Evolutionary conservation across 2,329 filamentous ascomycete species (phyloP).

Genomic region (Epichloe uncinata): DNA sequence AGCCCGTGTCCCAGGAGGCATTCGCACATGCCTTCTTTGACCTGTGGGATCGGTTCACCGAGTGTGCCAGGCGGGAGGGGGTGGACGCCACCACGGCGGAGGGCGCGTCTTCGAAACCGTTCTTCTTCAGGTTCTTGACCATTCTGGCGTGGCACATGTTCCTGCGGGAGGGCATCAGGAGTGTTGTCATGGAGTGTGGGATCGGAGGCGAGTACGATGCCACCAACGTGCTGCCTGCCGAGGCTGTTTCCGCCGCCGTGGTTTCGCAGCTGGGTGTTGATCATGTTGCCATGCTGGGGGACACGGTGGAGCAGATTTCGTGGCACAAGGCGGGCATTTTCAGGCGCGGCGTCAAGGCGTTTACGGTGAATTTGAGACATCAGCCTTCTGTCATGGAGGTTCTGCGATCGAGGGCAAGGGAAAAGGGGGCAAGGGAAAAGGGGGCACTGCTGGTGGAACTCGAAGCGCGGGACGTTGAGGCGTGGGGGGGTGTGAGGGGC

Average conservation of each 20-base stretch:
- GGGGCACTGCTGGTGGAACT: constrained; percentile 30
- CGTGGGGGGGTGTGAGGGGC: constrained; percentile 30
- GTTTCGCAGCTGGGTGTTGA: constrained; percentile 78
- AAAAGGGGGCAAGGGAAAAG: constrained; percentile 44
- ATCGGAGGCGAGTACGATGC: constrained; percentile 90
- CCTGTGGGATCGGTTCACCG: constrained; percentile 54
- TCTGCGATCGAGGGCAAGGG: constrained; percentile 42
- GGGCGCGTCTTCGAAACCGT: constrained; percentile 57
- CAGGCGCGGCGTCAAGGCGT: constrained; percentile 41
- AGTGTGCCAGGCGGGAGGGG: constrained; percentile 21
- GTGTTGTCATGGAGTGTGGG: constrained; percentile 80
- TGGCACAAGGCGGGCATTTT: constrained; percentile 91
- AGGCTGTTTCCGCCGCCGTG: constrained; percentile 54
- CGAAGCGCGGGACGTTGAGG: constrained; percentile 21
- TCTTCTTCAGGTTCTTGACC: constrained; percentile 87
- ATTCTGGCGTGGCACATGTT: constrained; percentile 81
- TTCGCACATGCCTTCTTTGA: constrained; percentile 76
- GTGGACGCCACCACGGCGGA: constrained; percentile 28
- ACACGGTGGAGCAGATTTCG: constrained; percentile 64
- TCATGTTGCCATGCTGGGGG: constrained; percentile 68
- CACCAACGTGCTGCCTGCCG: constrained; percentile 63
- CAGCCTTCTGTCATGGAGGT: constrained; percentile 33
- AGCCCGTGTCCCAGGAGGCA: constrained; percentile 50
- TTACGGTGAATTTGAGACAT: constrained; percentile 17
- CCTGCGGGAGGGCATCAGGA: constrained; percentile 57